Evolutionary conservation across 176 grass and related monocot genomes (phyloP), one percentile per base, ranked within the genome.

Genomic region (Oryza glumipatula): DNA sequence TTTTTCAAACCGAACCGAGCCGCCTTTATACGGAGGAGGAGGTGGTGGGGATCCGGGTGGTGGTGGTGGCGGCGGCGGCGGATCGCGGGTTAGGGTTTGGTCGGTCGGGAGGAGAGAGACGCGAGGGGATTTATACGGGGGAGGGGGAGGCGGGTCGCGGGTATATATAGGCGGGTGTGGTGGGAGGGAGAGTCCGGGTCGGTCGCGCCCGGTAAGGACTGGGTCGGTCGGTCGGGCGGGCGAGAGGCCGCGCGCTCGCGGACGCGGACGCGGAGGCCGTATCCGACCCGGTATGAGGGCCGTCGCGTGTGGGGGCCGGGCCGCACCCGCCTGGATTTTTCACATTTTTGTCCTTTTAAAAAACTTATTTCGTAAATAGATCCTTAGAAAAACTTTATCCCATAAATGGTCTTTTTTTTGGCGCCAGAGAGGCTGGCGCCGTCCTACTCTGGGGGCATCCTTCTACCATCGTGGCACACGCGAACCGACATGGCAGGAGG

Each of bases 51-150:
- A 49, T 44, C 41, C 14, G 15, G 54, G 70, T 28, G 84, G 54
- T 13, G 52, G 83, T 11, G 72, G 79, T 8, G 79, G 13, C 35
- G 63, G 49, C 11, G 79, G 65, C 85, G 78, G 86, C 46, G 33
- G 60, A 76, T 77, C 32, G 38, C 63, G 47, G 70, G 85, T 65
- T 88, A 60, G 65, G 86, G 65, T 63, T 65, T 77, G 65, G 83
- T 30, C 30, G 30, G 54, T 26, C 67, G 9, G 3, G 58, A 72
- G 54, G 73, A 61, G 28, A 61, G 28, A 74, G 75, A 51, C 39
- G 41, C 1, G 30, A 9, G 52, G 30, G 26, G 17, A n/a, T 88
- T 66, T 88, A 88, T 88, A 83, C 44, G 56, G 43, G 11, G 30
- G 16, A 2, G 32, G 24, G 24, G 1, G 17, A 69, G 44, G 4